Percentiles rank a stretch among this genome's conserved stretches.
phyloP scores from a whole-genome alignment of 768 basidiomycete species.

The Boletus rufocinnamomeus region DNA sequence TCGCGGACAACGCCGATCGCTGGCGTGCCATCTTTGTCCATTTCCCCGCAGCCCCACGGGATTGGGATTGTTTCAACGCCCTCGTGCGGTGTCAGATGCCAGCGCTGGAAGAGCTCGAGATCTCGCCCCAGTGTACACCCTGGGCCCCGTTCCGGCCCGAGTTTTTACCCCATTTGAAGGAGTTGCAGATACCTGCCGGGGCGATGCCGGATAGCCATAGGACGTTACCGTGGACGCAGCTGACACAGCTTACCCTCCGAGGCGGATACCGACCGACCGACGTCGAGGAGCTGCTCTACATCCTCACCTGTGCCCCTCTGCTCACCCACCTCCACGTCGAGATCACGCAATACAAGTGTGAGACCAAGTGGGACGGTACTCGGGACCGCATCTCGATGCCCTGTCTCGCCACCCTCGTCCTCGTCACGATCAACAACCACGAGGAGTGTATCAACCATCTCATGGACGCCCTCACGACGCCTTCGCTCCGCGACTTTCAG shows the following conservation, averaged over 20 bases:
- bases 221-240: slow-evolving; percentile 36
- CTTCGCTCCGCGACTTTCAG: slow-evolving; percentile 32
- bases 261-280: slow-evolving; percentile 33
- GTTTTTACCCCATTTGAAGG: slow-evolving; percentile 23
- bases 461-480: slow-evolving; percentile 28
- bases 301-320: slow-evolving; percentile 30
- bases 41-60: slow-evolving; percentile 30
- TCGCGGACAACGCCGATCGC: slow-evolving; percentile 28
- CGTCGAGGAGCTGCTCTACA: slow-evolving; percentile 26
- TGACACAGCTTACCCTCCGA: slow-evolving; percentile 35
- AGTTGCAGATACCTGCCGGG: slow-evolving; percentile 34
- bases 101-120: slow-evolving; percentile 34
- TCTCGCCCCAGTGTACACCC: slow-evolving; percentile 34
- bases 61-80: slow-evolving; percentile 30
- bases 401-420: slow-evolving; percentile 32
- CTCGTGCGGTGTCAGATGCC: slow-evolving; percentile 29
- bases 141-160: slow-evolving; percentile 35
- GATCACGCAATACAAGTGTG: slow-evolving; percentile 33
- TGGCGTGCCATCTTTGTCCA: slow-evolving; percentile 36
- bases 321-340: slow-evolving; percentile 34
- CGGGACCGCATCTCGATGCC: slow-evolving; percentile 30
- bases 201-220: slow-evolving; percentile 34
- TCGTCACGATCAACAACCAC: slow-evolving; percentile 34
- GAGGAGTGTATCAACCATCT: slow-evolving; percentile 31
- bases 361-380: slow-evolving; percentile 30